Evolutionary conservation across 1,284 basidiomycete genomes (phyloP).

Genomic region (Boletus austroedulis): DNA sequence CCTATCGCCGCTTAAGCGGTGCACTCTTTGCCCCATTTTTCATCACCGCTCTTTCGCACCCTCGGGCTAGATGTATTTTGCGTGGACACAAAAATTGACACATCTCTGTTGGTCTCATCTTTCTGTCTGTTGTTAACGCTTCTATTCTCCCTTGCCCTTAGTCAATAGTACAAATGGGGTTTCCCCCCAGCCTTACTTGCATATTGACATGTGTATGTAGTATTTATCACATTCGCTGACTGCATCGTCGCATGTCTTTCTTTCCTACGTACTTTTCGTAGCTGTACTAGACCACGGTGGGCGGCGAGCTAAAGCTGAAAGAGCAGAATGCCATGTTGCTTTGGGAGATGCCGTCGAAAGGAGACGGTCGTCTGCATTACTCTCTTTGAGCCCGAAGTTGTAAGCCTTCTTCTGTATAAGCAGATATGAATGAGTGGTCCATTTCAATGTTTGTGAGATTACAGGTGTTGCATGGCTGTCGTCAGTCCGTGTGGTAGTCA

Average conservation of each 20-base stretch:
- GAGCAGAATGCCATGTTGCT: constrained; percentile 18
- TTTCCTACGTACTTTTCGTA: constrained; percentile 12
- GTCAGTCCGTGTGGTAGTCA: too few relatives aligned
- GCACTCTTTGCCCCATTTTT: not conserved
- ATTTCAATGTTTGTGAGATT: too few relatives aligned
- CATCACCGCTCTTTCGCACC: not conserved
- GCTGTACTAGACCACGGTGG: constrained; percentile 22
- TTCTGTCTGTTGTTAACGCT: constrained; percentile 24
- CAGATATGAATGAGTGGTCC: too few relatives aligned
- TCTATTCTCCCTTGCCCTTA: constrained; percentile 7
- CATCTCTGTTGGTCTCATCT: constrained; percentile 10
- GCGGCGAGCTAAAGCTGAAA: constrained; percentile 3
- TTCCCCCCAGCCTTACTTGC: constrained; percentile 4
- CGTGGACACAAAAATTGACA: constrained; percentile 23
- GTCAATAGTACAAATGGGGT: constrained; percentile 14
- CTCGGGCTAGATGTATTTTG: constrained; percentile 14
- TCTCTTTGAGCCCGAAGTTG: too few relatives aligned
- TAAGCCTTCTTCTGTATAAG: too few relatives aligned
- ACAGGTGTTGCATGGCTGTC: too few relatives aligned
- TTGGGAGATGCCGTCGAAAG: constrained; percentile 10
- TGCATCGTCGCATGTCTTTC: constrained; percentile 9
- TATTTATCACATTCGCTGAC: constrained; percentile 12
- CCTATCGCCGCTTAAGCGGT: constrained; percentile 43
- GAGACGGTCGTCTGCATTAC: constrained; percentile 5
- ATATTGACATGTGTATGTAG: constrained; percentile 25